Percentiles rank a stretch among this genome's conserved stretches.
Evolutionary conservation across 768 basidiomycete species (phyloP).

Genomic region (Trametes punicea): DNA sequence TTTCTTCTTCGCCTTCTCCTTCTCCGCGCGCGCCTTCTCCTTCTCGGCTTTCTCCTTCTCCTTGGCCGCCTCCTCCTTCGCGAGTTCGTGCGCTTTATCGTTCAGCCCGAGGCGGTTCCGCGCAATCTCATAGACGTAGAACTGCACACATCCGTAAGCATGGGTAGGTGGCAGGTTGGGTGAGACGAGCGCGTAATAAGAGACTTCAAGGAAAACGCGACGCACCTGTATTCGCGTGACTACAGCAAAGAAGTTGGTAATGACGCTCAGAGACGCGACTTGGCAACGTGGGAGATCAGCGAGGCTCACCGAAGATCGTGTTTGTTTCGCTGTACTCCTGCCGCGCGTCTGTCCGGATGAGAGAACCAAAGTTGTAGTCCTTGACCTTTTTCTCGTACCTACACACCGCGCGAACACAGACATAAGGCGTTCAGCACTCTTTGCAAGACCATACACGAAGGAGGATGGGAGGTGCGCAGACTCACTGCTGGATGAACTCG

Average conservation of each 20-base stretch:
- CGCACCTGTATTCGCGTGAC: constrained; percentile 71
- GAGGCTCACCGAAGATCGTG: constrained; percentile 81
- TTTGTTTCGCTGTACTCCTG: constrained; percentile 89
- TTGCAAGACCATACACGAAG: neutral
- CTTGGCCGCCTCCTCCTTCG: constrained; percentile 60
- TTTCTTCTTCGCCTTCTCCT: constrained; percentile 39
- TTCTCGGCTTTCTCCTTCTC: constrained; percentile 57
- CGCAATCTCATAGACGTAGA: constrained; percentile 95
- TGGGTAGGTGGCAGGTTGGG: neutral
- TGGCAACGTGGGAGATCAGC: too few relatives aligned
- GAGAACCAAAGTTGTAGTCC: constrained; percentile 95
- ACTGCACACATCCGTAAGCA: constrained; percentile 43
- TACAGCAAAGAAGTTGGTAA: constrained; percentile 23
- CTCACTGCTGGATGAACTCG: constrained; percentile 74
- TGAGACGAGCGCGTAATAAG: neutral
- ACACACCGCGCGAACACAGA: neutral
- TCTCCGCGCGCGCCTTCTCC: constrained; percentile 38
- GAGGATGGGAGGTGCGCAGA: constrained; percentile 7
- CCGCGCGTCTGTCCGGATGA: constrained; percentile 77
- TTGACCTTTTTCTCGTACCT: constrained; percentile 89
- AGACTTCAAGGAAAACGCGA: neutral
- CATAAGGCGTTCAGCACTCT: neutral
- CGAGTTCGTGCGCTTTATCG: constrained; percentile 77
- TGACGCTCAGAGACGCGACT: neutral
- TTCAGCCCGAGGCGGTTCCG: constrained; percentile 91